Evolutionary conservation across 768 basidiomycete genomes (phyloP).

Genomic region (Termitomyces sp.): DNA sequence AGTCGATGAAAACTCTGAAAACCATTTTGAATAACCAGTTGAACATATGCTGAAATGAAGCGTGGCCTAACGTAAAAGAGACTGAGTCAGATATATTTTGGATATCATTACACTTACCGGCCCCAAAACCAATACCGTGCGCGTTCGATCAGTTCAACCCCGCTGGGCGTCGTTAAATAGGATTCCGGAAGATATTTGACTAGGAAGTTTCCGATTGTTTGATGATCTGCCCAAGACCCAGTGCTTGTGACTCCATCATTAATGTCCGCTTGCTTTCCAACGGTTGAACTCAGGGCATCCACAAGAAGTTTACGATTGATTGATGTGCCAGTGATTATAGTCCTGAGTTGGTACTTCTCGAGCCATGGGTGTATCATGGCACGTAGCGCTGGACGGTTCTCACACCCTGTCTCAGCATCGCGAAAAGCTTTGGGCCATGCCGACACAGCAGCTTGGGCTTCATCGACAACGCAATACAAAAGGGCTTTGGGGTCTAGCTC

Average conservation of each 20-base stretch:
- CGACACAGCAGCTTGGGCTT: neutral
- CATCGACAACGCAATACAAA: neutral
- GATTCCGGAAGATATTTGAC: neutral
- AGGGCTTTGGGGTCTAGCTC: neutral
- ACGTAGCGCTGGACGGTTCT: neutral
- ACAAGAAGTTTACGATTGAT: neutral
- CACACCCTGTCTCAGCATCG: neutral
- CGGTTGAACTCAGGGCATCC: neutral
- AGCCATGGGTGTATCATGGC: neutral
- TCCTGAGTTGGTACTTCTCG: neutral
- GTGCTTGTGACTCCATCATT: neutral
- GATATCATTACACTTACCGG: neutral
- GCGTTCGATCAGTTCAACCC: neutral
- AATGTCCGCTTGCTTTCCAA: neutral
- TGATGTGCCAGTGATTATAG: neutral
- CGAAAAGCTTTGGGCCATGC: neutral
- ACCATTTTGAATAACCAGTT: neutral
- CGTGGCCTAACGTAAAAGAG: neutral
- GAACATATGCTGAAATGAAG: neutral
- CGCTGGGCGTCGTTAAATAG: neutral
- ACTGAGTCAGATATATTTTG: neutral
- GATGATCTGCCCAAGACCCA: neutral
- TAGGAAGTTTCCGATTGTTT: neutral
- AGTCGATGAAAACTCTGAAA: neutral
- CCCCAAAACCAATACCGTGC: constrained; percentile 1